Evolutionary conservation across 768 basidiomycete genomes (phyloP), one percentile per base, ranked within the genome.

Genomic region (Russula emetica): DNA sequence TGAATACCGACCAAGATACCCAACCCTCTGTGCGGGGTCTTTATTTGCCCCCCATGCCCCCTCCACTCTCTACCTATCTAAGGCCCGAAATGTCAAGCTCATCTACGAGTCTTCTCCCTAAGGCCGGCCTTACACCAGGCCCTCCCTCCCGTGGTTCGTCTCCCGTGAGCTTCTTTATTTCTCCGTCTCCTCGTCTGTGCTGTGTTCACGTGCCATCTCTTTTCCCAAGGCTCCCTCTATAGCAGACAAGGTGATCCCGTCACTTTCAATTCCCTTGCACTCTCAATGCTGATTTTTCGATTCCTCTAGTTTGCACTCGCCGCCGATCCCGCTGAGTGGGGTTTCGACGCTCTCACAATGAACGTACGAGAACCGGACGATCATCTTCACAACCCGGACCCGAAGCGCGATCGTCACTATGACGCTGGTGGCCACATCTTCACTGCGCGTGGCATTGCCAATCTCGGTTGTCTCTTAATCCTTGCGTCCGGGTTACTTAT

Each of bases 391-490:
- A 84, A 82, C 67, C 87, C 87, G 0, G 81, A 85, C 72, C 82
- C 84, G 4, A 76, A 70, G 36, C 77, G 82, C 22, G 83, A 86
- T 66, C 70, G 77, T 51, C 78, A 78, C 69, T 78, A 77, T n/a
- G 84, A 87, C 71, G 51, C 70, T 44, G 81, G 83, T 10, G 86
- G 86, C 2, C 76, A 78, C 54, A 78, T 90, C 56, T 83, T 83
- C 61, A 87, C 87, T 20, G 55, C 71, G 11, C 78, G 89, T 63
- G 90, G 88, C 10, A 67, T 89, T 50, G 78, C 78, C 3, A 92
- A 92, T 69, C 77, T 87, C 3, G 83, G 88, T 0, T 90, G 86
- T 70, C 76, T 92, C 16, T 72, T 82, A 59, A 61, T 88, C 53
- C 78, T 92, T n/a, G 77, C 73, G 5, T 60, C 74, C 0, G 79